Evolutionary conservation across 2,329 filamentous ascomycete genomes (phyloP).

Genomic region (Trichoderma endophyticum): DNA sequence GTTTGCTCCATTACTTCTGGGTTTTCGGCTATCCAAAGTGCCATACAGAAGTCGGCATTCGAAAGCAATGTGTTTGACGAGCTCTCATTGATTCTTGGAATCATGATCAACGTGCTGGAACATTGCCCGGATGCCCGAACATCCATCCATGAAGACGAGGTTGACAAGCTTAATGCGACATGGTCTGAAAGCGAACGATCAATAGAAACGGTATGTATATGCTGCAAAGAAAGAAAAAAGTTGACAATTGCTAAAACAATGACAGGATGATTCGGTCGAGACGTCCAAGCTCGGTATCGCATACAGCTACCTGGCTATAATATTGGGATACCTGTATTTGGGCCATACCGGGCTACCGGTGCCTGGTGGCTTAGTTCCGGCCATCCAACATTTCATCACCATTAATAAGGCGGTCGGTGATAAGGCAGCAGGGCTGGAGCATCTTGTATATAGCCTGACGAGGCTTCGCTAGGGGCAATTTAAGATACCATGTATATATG

Average conservation of each 20-base stretch:
- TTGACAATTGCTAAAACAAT: background rate
- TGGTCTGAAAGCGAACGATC: slow-evolving; percentile 67
- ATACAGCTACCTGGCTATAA: slow-evolving; percentile 79
- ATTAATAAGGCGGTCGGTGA: slow-evolving; percentile 2
- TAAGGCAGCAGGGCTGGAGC: slow-evolving; percentile 6
- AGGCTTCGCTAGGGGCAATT: background rate
- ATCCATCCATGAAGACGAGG: slow-evolving; percentile 31
- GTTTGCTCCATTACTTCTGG: slow-evolving; percentile 49
- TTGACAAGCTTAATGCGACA: slow-evolving; percentile 59
- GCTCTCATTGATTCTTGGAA: slow-evolving; percentile 73
- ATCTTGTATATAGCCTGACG: background rate
- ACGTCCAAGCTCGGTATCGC: slow-evolving; percentile 78
- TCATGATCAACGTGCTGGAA: slow-evolving; percentile 85
- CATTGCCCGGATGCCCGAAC: slow-evolving; percentile 59
- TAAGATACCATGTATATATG: background rate
- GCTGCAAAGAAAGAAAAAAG: background rate
- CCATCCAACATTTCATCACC: slow-evolving; percentile 11
- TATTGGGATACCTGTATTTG: slow-evolving; percentile 78
- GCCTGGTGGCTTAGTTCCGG: slow-evolving; percentile 19
- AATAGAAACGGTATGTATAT: slow-evolving; percentile 59
- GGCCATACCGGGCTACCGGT: background rate
- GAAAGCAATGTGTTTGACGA: slow-evolving; percentile 58
- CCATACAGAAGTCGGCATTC: slow-evolving; percentile 48
- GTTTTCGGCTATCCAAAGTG: slow-evolving; percentile 47
- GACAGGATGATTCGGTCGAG: slow-evolving; percentile 65